phyloP scores from a whole-genome alignment of 2,329 filamentous ascomycete genomes.

The Periconia digitata region DNA sequence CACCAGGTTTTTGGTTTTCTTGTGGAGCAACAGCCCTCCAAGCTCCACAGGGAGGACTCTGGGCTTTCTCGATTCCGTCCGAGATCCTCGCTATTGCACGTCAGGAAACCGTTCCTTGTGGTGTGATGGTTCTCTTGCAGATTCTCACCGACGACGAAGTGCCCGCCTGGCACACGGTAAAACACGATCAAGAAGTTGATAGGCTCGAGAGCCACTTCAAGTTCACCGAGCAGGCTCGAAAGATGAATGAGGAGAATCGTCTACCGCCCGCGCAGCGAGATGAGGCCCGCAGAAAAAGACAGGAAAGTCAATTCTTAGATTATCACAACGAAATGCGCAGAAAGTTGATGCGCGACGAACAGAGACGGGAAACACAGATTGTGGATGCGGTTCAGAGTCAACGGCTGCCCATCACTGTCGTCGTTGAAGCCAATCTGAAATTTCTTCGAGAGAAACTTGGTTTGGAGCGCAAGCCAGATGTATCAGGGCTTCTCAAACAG shows the following conservation, averaged over 20 bases:
- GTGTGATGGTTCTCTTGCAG: slow-evolving; percentile 58
- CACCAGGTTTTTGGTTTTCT: slow-evolving; percentile 58
- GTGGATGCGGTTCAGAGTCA: slow-evolving; percentile 22
- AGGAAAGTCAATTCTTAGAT: slow-evolving; percentile 16
- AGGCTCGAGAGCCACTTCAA: slow-evolving; percentile 22
- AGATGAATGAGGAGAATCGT: slow-evolving; percentile 17
- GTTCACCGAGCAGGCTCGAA: slow-evolving; percentile 17
- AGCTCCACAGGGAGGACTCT: slow-evolving; percentile 56
- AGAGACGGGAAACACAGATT: slow-evolving; percentile 17
- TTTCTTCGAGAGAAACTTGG: slow-evolving; percentile 16
- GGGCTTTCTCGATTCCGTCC: slow-evolving; percentile 62
- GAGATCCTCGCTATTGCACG: slow-evolving; percentile 55
- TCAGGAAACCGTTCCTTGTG: slow-evolving; percentile 59
- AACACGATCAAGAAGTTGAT: slow-evolving; percentile 16
- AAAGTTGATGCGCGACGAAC: slow-evolving; percentile 15
- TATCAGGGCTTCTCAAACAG: slow-evolving; percentile 18
- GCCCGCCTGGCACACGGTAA: slow-evolving; percentile 55
- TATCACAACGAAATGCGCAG: slow-evolving; percentile 21
- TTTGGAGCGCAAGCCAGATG: slow-evolving; percentile 4
- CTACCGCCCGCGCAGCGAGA: slow-evolving; percentile 21
- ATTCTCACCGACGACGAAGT: slow-evolving; percentile 55
- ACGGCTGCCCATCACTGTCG: slow-evolving; percentile 18
- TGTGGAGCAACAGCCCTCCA: slow-evolving; percentile 59
- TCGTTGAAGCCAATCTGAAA: slow-evolving; percentile 18
- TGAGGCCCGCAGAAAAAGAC: slow-evolving; percentile 14